Base-by-base conservation (phyloP, 108 stramenopile genomes). In the Skeletonema menzelii region DNA sequence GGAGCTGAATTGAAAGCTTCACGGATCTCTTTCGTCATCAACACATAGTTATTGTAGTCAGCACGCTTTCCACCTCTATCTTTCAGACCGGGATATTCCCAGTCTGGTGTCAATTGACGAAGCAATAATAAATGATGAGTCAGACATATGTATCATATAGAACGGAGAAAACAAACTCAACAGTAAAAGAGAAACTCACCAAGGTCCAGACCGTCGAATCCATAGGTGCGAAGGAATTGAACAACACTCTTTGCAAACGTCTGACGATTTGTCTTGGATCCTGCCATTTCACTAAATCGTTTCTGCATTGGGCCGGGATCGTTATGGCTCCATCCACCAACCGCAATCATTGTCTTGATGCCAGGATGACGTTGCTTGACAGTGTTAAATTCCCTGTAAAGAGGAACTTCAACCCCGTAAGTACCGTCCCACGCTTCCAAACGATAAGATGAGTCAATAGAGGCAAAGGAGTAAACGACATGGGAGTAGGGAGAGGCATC, bases 311-410 rank as follows among this genome's bases (percentile, higher is more conserved):
- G 79, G 47, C 79, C 79, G 4, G 79, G 79, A 28, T 80, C 79
- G 40, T 82, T 82, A 58, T 78, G 77, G 30, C 72, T 74, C 82
- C 82, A 82, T 57, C 82, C 82, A 47, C 82, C 82, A 27, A 82
- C 77, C 19, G 77, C 82, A 57, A 78, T 78, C 76, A 82, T 77
- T 14, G 82, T 82, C 38, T 79, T 78, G 35, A 78, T 57, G 8
- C 77, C 82, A 30, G 77, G 61, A 37, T 69, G 12, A 47, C 73
- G 67, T 37, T 79, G 77, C 42, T 82, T 82, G 63, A 82, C 67
- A 12, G 72, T 58, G 35, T 82, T 82, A 60, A 82, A 82, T 44
- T 71, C 73, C 37, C 74, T 73, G 56, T 82, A 82, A 31, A 78
- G 73, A 31, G 82, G 82, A 5, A 68, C 72, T 79, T 82, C 82